Evolutionary conservation across 345 rosid species (phyloP).

Genomic region (Psidium guajava): DNA sequence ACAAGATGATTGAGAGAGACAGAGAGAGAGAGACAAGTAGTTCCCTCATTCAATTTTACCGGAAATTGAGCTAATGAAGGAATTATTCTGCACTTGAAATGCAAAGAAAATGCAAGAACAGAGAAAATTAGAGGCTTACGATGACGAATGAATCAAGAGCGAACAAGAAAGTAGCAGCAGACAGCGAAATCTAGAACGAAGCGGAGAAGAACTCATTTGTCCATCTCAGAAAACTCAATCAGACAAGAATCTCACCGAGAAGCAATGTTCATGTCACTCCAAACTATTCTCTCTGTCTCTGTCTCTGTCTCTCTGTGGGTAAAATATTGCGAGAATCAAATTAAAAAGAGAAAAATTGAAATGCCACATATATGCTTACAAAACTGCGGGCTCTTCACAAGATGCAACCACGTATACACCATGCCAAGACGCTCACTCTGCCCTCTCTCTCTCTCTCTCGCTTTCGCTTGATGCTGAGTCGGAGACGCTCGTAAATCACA

Average conservation of each 20-base stretch:
- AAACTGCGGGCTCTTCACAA: conserved; percentile 1
- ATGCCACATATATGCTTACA: neutral
- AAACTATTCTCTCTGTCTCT: neutral
- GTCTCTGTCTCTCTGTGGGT: neutral
- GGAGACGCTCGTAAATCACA: neutral
- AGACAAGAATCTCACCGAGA: neutral
- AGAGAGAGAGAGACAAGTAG: neutral
- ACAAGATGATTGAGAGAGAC: neutral
- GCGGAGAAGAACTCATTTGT: neutral
- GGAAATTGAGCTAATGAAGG: neutral
- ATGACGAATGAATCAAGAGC: neutral
- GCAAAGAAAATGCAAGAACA: neutral
- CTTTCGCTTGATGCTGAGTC: neutral
- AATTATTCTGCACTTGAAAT: neutral
- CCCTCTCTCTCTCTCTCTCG: neutral
- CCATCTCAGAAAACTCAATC: neutral
- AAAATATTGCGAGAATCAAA: neutral
- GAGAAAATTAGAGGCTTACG: neutral
- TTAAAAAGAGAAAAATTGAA: neutral
- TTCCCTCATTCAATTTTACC: neutral
- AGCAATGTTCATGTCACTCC: neutral
- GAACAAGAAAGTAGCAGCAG: neutral
- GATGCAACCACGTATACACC: neutral
- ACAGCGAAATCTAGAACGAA: neutral
- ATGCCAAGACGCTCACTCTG: neutral